phyloP scores from a whole-genome alignment of 2,329 filamentous ascomycete genomes.

The Mycosphaerelloides madeirae region DNA sequence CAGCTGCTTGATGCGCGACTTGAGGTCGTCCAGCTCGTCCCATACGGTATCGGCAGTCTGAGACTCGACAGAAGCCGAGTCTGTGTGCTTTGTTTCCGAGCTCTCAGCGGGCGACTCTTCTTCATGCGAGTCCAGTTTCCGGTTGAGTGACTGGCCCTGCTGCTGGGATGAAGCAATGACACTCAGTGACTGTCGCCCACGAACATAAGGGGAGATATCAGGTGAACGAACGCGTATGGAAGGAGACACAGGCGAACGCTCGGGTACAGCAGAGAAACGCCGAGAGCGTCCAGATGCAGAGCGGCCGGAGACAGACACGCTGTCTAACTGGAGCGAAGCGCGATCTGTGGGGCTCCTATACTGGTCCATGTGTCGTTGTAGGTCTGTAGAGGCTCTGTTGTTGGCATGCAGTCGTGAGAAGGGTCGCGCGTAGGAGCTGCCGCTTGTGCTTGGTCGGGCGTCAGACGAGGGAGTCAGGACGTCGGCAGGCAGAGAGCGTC shows the following conservation, averaged over 20 bases:
- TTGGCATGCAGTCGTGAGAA: slow-evolving; percentile 17
- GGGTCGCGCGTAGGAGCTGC: slow-evolving; percentile 15
- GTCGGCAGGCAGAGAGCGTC: slow-evolving; percentile 12
- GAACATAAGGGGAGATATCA: slow-evolving; percentile 22
- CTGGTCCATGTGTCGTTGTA: slow-evolving; percentile 17
- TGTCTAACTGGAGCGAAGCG: slow-evolving; percentile 16
- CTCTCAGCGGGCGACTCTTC: slow-evolving; percentile 35
- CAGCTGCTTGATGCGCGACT: slow-evolving; percentile 83
- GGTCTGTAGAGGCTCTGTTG: slow-evolving; percentile 15
- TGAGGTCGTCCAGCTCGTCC: slow-evolving; percentile 95
- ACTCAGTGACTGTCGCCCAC: slow-evolving; percentile 24
- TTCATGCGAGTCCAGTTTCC: slow-evolving; percentile 3
- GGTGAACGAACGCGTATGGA: slow-evolving; percentile 24
- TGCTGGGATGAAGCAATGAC: slow-evolving; percentile 7
- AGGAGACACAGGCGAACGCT: slow-evolving; percentile 21
- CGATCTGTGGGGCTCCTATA: slow-evolving; percentile 14
- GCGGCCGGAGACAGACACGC: slow-evolving; percentile 16
- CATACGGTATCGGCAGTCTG: slow-evolving; percentile 89
- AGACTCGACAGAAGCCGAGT: slow-evolving; percentile 75
- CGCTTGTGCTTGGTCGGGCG: slow-evolving; percentile 20
- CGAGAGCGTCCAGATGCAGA: slow-evolving; percentile 20
- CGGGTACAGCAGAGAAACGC: slow-evolving; percentile 16
- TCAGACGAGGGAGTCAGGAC: slow-evolving; percentile 6
- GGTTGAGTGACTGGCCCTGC: slow-evolving; percentile 4
- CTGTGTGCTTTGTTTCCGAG: slow-evolving; percentile 42